phyloP scores from a whole-genome alignment of 2,329 filamentous ascomycete genomes.

The Clonostachys rhizophaga region DNA sequence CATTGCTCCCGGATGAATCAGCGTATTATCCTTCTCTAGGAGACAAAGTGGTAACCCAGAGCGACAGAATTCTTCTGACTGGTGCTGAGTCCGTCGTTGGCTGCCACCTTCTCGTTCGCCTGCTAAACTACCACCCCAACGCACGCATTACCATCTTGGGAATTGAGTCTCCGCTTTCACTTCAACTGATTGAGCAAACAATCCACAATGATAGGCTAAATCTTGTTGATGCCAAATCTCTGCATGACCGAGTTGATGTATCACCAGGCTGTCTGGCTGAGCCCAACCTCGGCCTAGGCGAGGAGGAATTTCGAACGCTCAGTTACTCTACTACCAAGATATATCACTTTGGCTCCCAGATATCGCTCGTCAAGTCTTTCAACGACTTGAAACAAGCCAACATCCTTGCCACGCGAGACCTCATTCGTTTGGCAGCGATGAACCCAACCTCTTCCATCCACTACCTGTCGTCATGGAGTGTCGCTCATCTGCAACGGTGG shows the following conservation, averaged over 20 bases:
- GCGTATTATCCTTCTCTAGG: neutral
- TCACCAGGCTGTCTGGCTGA: conserved; percentile 9
- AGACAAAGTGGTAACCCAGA: neutral
- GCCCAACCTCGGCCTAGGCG: conserved; percentile 13
- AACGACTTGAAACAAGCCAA: conserved; percentile 11
- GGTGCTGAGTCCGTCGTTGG: neutral
- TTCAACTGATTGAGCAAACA: neutral
- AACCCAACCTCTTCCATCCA: conserved; percentile 12
- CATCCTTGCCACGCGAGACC: conserved; percentile 12
- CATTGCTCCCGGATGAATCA: neutral
- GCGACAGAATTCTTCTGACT: neutral
- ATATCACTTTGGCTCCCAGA: conserved; percentile 16
- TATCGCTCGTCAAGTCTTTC: conserved; percentile 16
- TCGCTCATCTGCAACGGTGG: conserved; percentile 16
- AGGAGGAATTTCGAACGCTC: conserved; percentile 11
- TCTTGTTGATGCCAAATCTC: conserved; percentile 1
- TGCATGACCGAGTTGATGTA: conserved; percentile 6
- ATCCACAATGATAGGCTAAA: neutral
- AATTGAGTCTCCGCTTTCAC: neutral
- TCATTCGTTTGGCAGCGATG: conserved; percentile 12
- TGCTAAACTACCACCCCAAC: neutral
- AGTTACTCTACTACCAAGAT: conserved; percentile 12
- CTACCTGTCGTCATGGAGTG: conserved; percentile 15
- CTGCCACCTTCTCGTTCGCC: neutral
- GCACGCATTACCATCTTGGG: neutral